Evolutionary conservation across 2,329 filamentous ascomycete genomes (phyloP).

Genomic region (Fulvia fulva): DNA sequence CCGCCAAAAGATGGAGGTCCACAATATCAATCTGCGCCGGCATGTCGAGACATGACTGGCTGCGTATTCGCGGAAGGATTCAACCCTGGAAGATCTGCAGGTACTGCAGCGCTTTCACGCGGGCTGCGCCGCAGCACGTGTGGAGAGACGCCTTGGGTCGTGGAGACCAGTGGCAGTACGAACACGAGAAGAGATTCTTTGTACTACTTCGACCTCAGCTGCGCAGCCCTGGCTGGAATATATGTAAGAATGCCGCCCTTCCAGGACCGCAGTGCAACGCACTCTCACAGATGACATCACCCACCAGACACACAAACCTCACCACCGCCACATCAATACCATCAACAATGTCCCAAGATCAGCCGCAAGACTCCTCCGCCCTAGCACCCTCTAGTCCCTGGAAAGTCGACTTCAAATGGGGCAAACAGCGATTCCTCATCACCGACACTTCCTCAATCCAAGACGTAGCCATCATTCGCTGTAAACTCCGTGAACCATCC

Average conservation of each 20-base stretch:
- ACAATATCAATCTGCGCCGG: not conserved
- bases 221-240: not conserved
- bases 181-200: not conserved
- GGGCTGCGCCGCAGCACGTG: not conserved
- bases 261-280: no score
- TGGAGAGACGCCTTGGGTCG: not conserved
- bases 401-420: not conserved
- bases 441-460: not conserved
- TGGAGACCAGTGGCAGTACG: not conserved
- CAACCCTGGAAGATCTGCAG: not conserved
- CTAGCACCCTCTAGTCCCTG: not conserved
- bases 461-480: not conserved
- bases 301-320: not conserved
- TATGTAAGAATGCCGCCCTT: not conserved
- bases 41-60: not conserved
- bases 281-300: not conserved
- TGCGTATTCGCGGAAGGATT: not conserved
- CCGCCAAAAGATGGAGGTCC: not conserved
- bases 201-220: not conserved
- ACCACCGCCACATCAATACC: not conserved
- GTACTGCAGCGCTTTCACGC: not conserved
- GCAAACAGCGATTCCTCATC: not conserved
- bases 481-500: not conserved
- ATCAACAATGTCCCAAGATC: not conserved
- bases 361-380: not conserved